phyloP scores from a whole-genome alignment of 2,329 filamentous ascomycete genomes.

The Hawksworthiomyces lignivorus region DNA sequence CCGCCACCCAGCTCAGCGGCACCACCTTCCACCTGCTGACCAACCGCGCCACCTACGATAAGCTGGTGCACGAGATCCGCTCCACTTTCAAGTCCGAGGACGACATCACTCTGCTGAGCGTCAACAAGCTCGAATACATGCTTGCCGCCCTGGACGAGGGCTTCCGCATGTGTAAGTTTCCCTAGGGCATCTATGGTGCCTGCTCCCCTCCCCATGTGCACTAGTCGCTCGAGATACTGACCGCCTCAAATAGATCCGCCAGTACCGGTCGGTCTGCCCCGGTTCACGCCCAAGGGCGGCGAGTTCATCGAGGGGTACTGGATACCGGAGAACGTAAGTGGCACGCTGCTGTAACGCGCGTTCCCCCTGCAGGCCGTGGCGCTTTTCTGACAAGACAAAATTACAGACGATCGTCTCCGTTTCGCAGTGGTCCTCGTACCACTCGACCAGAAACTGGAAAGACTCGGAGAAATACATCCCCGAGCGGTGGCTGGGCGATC shows the following conservation, averaged over 20 bases:
- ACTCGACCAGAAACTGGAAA: slow-evolving; percentile 21
- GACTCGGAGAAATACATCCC: slow-evolving; percentile 22
- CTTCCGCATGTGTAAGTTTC: slow-evolving; percentile 8
- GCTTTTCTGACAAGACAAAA: too few species aligned
- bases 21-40: slow-evolving; percentile 21
- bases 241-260: slow-evolving; percentile 4
- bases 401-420: slow-evolving; percentile 31
- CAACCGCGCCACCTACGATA: slow-evolving; percentile 17
- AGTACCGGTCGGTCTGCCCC: slow-evolving; percentile 13
- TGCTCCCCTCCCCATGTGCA: background rate
- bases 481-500: slow-evolving; percentile 22
- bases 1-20: slow-evolving; percentile 31
- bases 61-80: slow-evolving; percentile 21
- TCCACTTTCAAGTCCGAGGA: slow-evolving; percentile 17
- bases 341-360: too few species aligned
- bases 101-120: slow-evolving; percentile 18
- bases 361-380: too few species aligned
- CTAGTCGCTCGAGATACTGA: too few species aligned
- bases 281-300: slow-evolving; percentile 20
- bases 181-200: background rate
- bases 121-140: slow-evolving; percentile 11
- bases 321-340: slow-evolving; percentile 21
- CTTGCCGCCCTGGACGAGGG: slow-evolving; percentile 13
- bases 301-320: slow-evolving; percentile 21
- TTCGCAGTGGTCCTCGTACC: slow-evolving; percentile 16